A percentile compares a stretch with the other conserved stretches of the same genome.
phyloP scores from a whole-genome alignment of 495 filamentous ascomycete species.

The Astrothelium macrocarpum region DNA sequence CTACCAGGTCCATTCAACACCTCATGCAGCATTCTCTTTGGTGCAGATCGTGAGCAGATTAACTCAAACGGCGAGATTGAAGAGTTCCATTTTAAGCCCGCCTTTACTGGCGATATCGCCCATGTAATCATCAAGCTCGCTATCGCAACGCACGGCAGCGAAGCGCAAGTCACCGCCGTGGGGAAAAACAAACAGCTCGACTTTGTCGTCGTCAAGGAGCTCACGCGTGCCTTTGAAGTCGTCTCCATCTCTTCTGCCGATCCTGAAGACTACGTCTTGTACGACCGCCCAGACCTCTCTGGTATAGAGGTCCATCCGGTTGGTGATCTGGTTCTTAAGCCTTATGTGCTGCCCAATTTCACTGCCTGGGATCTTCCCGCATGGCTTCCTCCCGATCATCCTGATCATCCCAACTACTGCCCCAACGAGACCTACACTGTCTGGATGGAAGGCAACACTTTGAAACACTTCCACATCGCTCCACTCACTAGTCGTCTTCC shows the following conservation, averaged over 20 bases:
- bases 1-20: constrained; percentile 70
- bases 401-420: constrained; percentile 24
- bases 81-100: constrained; percentile 18
- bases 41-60: constrained; percentile 37
- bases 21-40: constrained; percentile 52
- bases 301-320: constrained; percentile 20
- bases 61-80: constrained; percentile 27
- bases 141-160: constrained; percentile 29
- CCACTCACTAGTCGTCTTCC: neutral
- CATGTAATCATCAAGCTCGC: constrained; percentile 33
- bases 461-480: constrained; percentile 45
- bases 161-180: constrained; percentile 21
- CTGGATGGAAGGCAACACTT: constrained; percentile 55
- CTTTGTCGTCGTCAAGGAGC: constrained; percentile 31
- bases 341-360: constrained; percentile 23
- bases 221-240: constrained; percentile 50
- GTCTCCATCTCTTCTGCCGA: constrained; percentile 36
- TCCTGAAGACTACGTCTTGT: constrained; percentile 35
- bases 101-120: constrained; percentile 25
- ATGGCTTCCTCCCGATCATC: neutral
- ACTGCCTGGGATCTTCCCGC: constrained; percentile 26
- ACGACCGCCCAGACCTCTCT: constrained; percentile 27
- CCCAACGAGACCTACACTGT: constrained; percentile 45
- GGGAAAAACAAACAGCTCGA: constrained; percentile 7
- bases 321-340: constrained; percentile 29